Percentiles rank a stretch among this genome's conserved stretches.
Conservation (phyloP, 441 rosid genomes). For the Flueggea neowawraea region DNA sequence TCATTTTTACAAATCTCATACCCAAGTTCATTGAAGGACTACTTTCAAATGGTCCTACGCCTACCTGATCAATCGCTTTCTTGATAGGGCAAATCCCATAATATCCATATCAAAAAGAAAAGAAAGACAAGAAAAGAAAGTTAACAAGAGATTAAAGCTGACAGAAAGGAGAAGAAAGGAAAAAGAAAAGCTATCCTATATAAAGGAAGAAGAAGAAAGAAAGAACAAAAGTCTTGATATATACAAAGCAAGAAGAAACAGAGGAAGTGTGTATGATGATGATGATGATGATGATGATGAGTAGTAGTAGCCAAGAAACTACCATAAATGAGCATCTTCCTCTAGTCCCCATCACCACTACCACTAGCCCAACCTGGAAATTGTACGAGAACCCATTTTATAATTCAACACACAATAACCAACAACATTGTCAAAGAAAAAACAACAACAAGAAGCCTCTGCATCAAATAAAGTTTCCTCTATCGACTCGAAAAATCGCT, state of each 20-base stretch:
- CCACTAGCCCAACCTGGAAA: conserved; percentile 63
- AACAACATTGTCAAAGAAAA: conserved; percentile 17
- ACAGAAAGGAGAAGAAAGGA: no score
- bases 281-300: conserved; percentile 37
- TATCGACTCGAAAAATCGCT: conserved; percentile 32
- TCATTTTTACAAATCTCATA: no score
- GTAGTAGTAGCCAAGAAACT: conserved; percentile 14
- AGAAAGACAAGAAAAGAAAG: no score
- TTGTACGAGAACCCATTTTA: conserved; percentile 75
- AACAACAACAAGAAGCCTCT: conserved; percentile 11
- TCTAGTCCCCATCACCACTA: conserved; percentile 30
- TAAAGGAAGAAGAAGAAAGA: no score
- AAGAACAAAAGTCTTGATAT: no score
- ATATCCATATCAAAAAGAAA: no score
- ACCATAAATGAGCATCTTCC: conserved; percentile 20
- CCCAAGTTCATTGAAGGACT: no score
- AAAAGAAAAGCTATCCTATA: no score
- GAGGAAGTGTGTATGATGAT: conserved; percentile 26
- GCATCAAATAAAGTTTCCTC: conserved; percentile 22
- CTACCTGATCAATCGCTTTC: no score
- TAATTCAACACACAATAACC: conserved; percentile 30
- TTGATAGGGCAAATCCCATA: no score
- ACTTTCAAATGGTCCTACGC: no score
- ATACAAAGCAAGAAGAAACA: conserved; percentile 1
- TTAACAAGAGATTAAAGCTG: no score